Evolutionary conservation across 192 early-diverging fungal species (phyloP), one percentile per base, ranked within the genome.

Genomic region (Neocallimastix lanati): DNA sequence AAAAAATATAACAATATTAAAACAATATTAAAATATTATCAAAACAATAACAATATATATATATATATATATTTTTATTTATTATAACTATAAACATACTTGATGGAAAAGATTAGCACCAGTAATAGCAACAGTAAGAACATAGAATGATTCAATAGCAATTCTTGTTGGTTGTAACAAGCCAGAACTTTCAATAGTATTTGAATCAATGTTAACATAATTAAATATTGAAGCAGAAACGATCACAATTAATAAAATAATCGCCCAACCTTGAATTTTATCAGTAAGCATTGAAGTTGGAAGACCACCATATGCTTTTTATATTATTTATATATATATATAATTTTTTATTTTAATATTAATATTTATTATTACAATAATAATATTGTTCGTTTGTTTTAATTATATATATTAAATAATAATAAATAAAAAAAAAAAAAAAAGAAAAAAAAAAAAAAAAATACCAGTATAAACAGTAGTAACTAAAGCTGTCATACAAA

Each of bases 21-120:
- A n/a, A n/a, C n/a, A n/a, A n/a, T n/a, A n/a, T n/a, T n/a, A n/a
- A n/a, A n/a, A n/a, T n/a, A n/a, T n/a, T n/a, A n/a, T n/a, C n/a
- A n/a, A n/a, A n/a, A n/a, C n/a, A n/a, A n/a, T n/a, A n/a, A n/a
- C n/a, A n/a, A n/a, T n/a, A n/a, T n/a, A n/a, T n/a, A n/a, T n/a
- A n/a, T n/a, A n/a, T n/a, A n/a, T n/a, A n/a, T n/a, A n/a, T n/a
- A n/a, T n/a, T n/a, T n/a, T n/a, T n/a, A n/a, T n/a, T n/a, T n/a
- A n/a, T n/a, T n/a, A n/a, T n/a, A n/a, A n/a, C n/a, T 58, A 30
- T 29, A 82, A 82, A 79, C 81, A 28, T 40, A 83, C 83, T 83
- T 93, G 91, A 50, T 91, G 90, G 82, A 90, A 92, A 83, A 92
- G 85, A 79, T 88, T 88, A 28, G 91, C 84, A 77, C 86, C 86